phyloP scores from a whole-genome alignment of 352 stramenopile genomes.

The Phytophthora melonis region DNA sequence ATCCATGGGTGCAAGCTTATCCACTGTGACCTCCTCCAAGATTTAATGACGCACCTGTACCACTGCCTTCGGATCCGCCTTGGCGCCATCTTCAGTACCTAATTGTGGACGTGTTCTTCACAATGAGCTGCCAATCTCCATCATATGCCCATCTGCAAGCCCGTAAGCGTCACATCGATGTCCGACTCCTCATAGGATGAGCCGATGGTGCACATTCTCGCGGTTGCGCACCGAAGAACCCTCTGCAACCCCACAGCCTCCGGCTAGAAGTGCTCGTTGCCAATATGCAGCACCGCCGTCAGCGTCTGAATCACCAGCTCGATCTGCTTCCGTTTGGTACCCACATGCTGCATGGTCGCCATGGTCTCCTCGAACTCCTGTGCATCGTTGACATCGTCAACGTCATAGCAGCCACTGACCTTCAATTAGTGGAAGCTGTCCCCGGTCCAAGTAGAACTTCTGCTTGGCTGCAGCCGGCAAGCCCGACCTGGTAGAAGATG shows the following conservation, averaged over 20 bases:
- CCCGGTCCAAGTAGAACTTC: constrained; percentile 76
- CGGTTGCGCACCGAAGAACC: constrained; percentile 61
- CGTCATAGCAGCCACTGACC: constrained; percentile 87
- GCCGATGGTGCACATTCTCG: constrained; percentile 24
- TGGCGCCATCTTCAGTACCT: too few relatives aligned
- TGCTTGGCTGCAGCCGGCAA: constrained; percentile 59
- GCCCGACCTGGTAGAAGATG: constrained; percentile 95
- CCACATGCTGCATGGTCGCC: constrained; percentile 88
- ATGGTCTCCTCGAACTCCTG: constrained; percentile 90
- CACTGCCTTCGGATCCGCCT: too few relatives aligned
- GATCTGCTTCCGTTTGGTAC: constrained; percentile 90
- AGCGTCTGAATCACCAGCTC: constrained; percentile 92
- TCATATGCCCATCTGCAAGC: too few relatives aligned
- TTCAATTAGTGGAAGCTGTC: constrained; percentile 92
- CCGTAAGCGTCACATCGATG: too few relatives aligned
- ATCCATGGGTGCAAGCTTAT: too few relatives aligned
- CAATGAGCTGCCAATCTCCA: too few relatives aligned
- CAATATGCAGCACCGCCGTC: constrained; percentile 81
- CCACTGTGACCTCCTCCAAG: too few relatives aligned
- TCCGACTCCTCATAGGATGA: too few relatives aligned
- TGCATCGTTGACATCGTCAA: constrained; percentile 93
- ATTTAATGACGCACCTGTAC: too few relatives aligned
- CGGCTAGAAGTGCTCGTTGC: constrained; percentile 76
- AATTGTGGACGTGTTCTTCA: too few relatives aligned
- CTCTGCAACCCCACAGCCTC: constrained; percentile 72